Base-by-base conservation (phyloP, 768 basidiomycete species). In the Rubroboletus pulcherrimus region DNA sequence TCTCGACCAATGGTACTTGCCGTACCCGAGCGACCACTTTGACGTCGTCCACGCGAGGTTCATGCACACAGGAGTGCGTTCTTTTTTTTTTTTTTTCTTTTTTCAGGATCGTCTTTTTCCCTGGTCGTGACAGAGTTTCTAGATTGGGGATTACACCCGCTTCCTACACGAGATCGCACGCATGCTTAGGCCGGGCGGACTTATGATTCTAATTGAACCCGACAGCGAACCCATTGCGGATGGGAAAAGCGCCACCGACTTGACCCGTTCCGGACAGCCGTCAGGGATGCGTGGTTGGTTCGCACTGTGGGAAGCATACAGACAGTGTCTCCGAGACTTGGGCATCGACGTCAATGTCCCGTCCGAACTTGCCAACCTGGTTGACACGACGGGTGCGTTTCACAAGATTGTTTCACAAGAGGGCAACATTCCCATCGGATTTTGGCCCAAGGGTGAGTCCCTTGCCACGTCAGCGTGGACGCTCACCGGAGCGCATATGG, bases 21-120 rank as follows among this genome's bases (percentile, higher is more conserved):
- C 87, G 14, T 89, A 87, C 65, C 81, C 81, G 21, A 78, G 80
- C 64, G 75, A 71, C 34, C 75, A 83, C 44, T 89, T 87, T 60
- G 84, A 89, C 66, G 73, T 89, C 60, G 77, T 89, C 43, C 87
- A 89, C 64, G 85, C 84, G 38, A 81, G 87, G 51, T 85, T 78
- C 35, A 78, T 88, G 66, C 84, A 87, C 62, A 81, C 78, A 29
- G 86, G 87, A 52, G 83, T 70, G 42, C 55, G 61, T 59, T 34
- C 67, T 47, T 14, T 42, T 45, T 45, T 48, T 33, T 38, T 19
- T 53, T 21, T 49, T 49, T 12, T 53, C 48, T 1, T 12, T 53
- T 48, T 2, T 21, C 46, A n/a, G 31, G 49, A 51, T 30, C 35
- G 46, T 34, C 26, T 51, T 49, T 40, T 54, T 51, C 41, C 21